Percentiles rank a stretch among this genome's conserved stretches.
Conservation (phyloP, 2,329 filamentous ascomycete species). For the Claviceps pazoutovae region DNA sequence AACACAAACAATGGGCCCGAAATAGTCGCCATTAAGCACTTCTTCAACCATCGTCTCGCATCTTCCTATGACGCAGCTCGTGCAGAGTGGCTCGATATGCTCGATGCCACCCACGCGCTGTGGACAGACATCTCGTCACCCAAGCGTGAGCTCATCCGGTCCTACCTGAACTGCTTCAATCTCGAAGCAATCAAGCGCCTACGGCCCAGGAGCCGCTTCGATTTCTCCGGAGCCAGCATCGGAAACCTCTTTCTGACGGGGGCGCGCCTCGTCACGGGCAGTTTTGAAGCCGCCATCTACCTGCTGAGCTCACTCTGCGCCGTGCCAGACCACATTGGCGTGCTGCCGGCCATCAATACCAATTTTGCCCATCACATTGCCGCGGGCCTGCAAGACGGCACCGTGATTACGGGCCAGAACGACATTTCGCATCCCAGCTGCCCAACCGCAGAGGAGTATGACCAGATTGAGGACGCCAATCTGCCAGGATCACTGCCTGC, state of each 20-base stretch:
- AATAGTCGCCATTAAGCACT: conserved; percentile 57
- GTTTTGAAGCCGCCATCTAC: conserved; percentile 86
- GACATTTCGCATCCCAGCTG: conserved; percentile 75
- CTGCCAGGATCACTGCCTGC: conserved; percentile 69
- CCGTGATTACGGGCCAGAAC: conserved; percentile 78
- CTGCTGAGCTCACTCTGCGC: conserved; percentile 74
- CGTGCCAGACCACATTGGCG: conserved; percentile 61
- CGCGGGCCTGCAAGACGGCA: conserved; percentile 63
- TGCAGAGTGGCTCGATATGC: conserved; percentile 74
- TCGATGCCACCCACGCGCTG: conserved; percentile 65
- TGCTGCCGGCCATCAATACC: conserved; percentile 83
- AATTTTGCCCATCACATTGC: conserved; percentile 95
- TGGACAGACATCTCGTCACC: conserved; percentile 60
- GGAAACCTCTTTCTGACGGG: conserved; percentile 74
- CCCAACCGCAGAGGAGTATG: conserved; percentile 44
- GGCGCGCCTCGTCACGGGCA: conserved; percentile 79
- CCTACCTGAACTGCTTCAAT: conserved; percentile 62
- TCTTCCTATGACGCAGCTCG: conserved; percentile 44
- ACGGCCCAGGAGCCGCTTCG: conserved; percentile 58
- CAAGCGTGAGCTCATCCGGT: conserved; percentile 64
- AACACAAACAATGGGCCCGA: conserved; percentile 36
- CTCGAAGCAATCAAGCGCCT: conserved; percentile 66
- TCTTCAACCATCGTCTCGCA: conserved; percentile 81
- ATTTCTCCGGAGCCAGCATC: conserved; percentile 62
- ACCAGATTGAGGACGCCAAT: conserved; percentile 65